Conservation (phyloP, 2,329 filamentous ascomycete genomes). For the Sporothrix mexicana region DNA sequence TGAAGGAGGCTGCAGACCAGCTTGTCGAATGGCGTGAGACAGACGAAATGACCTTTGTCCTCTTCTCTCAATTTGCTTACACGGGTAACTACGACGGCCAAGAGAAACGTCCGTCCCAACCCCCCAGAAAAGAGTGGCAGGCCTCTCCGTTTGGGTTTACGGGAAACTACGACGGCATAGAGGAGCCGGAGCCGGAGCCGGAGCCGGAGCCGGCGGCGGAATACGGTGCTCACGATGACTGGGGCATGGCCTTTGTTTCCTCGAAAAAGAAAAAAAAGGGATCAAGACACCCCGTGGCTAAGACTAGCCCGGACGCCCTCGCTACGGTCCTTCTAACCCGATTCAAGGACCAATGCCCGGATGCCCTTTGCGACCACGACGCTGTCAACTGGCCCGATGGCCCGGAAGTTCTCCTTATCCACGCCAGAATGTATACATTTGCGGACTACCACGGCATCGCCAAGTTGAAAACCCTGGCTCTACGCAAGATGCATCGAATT, state of each 20-base stretch:
- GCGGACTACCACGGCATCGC: not conserved
- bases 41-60: not conserved
- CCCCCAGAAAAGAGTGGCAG: not conserved
- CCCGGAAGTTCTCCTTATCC: not conserved
- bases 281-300: not conserved
- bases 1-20: not conserved
- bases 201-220: not conserved
- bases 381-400: not conserved
- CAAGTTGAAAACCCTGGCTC: not conserved
- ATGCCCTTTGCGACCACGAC: not conserved
- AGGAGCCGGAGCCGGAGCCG: not conserved
- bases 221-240: not conserved
- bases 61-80: not conserved
- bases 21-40: not conserved
- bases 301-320: not conserved
- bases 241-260: not conserved
- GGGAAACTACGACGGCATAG: not conserved
- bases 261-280: not conserved
- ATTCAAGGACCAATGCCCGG: not conserved
- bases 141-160: no score
- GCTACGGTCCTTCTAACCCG: not conserved
- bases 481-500: not conserved
- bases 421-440: not conserved
- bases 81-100: not conserved
- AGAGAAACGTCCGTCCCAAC: not conserved